Percentiles rank a stretch among this genome's conserved stretches.
phyloP scores from a whole-genome alignment of 306 rosid genomes.

The Parietaria judaica region DNA sequence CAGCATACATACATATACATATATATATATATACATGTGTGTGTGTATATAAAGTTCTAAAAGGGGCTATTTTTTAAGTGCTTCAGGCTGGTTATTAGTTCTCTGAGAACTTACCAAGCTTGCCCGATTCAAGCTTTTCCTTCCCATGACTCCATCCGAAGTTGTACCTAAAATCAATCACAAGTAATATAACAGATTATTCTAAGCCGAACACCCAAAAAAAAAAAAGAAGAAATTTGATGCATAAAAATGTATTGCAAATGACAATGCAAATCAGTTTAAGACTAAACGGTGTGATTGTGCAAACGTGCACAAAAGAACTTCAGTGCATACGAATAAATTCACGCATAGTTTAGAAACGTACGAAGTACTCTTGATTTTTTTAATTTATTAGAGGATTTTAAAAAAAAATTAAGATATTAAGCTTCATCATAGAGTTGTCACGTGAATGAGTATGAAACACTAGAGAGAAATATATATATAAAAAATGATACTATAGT shows the following conservation, averaged over 20 bases:
- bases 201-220: slow-evolving; percentile 7
- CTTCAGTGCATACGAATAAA: not conserved
- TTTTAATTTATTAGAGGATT: no score
- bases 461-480: slow-evolving; percentile 1
- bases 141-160: slow-evolving; percentile 99
- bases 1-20: no score
- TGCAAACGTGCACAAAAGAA: not conserved
- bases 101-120: slow-evolving; percentile 49
- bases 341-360: not conserved
- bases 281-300: not conserved
- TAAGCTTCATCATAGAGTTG: no score
- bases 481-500: slow-evolving; percentile 2
- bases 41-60: not conserved
- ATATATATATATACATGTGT: not conserved
- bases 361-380: no score
- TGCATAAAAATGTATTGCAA: not conserved
- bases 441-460: no score
- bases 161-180: slow-evolving; percentile 58
- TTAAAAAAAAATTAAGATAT: no score
- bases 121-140: slow-evolving; percentile 92
- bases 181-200: slow-evolving; percentile 16
- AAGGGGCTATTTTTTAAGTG: not conserved
- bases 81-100: slow-evolving; percentile 2
- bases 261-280: not conserved
- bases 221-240: not conserved